phyloP scores from a whole-genome alignment of 129 eudicot genomes.

The Pulicaria dysenterica region DNA sequence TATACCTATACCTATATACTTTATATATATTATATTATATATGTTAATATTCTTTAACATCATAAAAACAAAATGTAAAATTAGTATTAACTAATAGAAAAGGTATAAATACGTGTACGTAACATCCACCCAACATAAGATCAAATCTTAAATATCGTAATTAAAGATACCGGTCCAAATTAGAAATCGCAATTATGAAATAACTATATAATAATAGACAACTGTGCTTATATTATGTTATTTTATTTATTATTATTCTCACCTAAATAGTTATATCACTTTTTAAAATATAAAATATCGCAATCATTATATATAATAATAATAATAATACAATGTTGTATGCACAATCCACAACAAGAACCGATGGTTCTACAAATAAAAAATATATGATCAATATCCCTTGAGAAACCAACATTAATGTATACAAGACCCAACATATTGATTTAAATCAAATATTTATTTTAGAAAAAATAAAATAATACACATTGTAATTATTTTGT shows the following conservation, averaged over 20 bases:
- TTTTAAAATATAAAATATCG: background rate
- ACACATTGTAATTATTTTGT: background rate
- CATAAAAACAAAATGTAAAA: too few relatives aligned
- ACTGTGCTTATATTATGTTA: background rate
- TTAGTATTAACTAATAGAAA: too few relatives aligned
- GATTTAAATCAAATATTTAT: too few relatives aligned
- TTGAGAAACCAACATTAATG: background rate
- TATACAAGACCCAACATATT: background rate
- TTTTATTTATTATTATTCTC: too few relatives aligned
- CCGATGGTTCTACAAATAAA: constrained; percentile 6
- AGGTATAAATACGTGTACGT: too few relatives aligned
- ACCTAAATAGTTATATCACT: too few relatives aligned
- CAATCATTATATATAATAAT: background rate
- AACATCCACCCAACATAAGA: background rate
- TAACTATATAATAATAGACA: background rate
- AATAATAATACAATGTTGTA: constrained; percentile 14
- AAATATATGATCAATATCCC: constrained; percentile 11
- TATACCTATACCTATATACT: too few relatives aligned
- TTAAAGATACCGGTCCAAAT: background rate
- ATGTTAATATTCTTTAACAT: too few relatives aligned
- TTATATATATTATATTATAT: too few relatives aligned
- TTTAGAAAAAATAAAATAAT: background rate
- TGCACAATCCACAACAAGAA: constrained; percentile 28
- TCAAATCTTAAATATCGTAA: background rate
- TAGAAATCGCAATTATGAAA: background rate